Evolutionary conservation across 768 basidiomycete genomes (phyloP).

Genomic region (Boletus speciosus): DNA sequence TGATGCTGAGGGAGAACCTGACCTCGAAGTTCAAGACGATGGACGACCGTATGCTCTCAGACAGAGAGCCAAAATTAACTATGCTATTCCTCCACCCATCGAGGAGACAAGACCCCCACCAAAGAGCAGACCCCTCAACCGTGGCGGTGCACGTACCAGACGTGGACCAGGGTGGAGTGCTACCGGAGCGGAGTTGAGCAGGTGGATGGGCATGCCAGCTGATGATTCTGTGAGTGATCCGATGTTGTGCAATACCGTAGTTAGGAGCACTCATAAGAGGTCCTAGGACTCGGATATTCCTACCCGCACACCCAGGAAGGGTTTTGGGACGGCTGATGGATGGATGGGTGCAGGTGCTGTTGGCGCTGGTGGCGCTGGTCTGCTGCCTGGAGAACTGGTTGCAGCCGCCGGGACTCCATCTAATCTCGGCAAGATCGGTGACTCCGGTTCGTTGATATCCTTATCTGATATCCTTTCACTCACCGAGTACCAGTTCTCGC

Average conservation of each 20-base stretch:
- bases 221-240: slow-evolving; percentile 62
- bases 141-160: slow-evolving; percentile 37
- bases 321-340: slow-evolving; percentile 52
- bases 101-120: slow-evolving; percentile 55
- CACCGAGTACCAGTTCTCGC: slow-evolving; percentile 59
- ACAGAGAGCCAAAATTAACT: slow-evolving; percentile 64
- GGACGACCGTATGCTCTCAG: slow-evolving; percentile 54
- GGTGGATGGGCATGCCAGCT: slow-evolving; percentile 68
- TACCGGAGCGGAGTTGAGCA: slow-evolving; percentile 68
- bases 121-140: slow-evolving; percentile 36
- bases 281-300: slow-evolving; percentile 68
- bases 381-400: slow-evolving; percentile 58
- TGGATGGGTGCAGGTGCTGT: slow-evolving; percentile 46
- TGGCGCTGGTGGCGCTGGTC: slow-evolving; percentile 49
- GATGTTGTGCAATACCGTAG: neutral
- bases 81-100: slow-evolving; percentile 76
- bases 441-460: slow-evolving; percentile 49
- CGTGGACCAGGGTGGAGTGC: slow-evolving; percentile 75
- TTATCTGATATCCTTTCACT: slow-evolving; percentile 16
- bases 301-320: slow-evolving; percentile 67
- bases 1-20: slow-evolving; percentile 38
- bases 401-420: slow-evolving; percentile 75
- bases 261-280: neutral
- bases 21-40: slow-evolving; percentile 40
- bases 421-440: slow-evolving; percentile 81